Base-by-base conservation (phyloP, 306 rosid species). In the Inga oerstediana region DNA sequence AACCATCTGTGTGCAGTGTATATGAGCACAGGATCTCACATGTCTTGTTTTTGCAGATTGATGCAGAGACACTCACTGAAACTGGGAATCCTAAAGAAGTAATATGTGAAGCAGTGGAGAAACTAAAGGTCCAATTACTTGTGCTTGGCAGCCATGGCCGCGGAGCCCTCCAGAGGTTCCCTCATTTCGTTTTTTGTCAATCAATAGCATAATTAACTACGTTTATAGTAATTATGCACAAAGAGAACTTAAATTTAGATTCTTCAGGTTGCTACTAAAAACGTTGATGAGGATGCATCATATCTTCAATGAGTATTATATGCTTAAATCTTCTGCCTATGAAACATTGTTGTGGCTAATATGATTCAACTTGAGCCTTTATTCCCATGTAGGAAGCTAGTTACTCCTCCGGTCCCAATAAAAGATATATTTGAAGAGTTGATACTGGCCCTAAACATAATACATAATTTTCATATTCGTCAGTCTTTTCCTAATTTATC, bases 81-180 rank as follows among this genome's bases (percentile, higher is more conserved):
- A 11, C 27, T 46, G 89, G 91, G 30, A 74, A 83, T 79, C 87
- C 89, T 20, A 86, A 78, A 56, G 84, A 52, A 15, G 67, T n/a
- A 65, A 86, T 88, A 69, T 81, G 84, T 78, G 86, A 81, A 81
- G 86, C 87, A 64, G 91, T 84, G 17, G 82, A 81, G 22, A 86
- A 83, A 51, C 81, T 69, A 3, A 39, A 85, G 11, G 54, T 86
- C 69, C 62, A 86, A 69, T 79, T 88, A 59, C 87, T 88, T 58
- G 81, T 88, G 22, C 67, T 88, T 52, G 91, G 89, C 81, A 84
- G 85, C 86, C 89, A 80, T 80, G 43, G 91, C 45, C 84, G 82
- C 3, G 89, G 89, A 76, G 30, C 56, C 22, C 35, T 89, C 14
- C 20, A 51, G 43, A 86, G 88, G 89, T 81, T 74, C 20, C 8